Evolutionary conservation across 768 basidiomycete species (phyloP), one percentile per base, ranked within the genome.

Genomic region (Sutorius australiensis): DNA sequence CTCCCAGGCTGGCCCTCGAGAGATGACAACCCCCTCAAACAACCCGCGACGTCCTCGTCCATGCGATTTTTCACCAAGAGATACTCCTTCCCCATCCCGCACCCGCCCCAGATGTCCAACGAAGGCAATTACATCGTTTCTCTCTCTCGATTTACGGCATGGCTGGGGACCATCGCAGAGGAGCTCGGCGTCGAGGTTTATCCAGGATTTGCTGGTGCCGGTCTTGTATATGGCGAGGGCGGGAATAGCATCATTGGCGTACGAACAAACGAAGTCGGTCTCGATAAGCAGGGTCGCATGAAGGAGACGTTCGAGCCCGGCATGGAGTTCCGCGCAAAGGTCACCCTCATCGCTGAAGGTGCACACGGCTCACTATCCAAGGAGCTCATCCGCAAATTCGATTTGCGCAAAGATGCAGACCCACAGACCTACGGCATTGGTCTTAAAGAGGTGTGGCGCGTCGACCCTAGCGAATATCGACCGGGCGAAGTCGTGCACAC

Each of bases 61-160:
- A 98, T 99, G 95, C 83, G 89, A 39, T 92, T 83, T 66, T 77
- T 99, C 57, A 94, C 95, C 11, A 54, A 75, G 17, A 82, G 76
- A 14, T 65, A 67, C 49, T 80, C 88, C 11, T 72, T 94, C 55
- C 92, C 92, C 12, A 82, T 98, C 43, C 97, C 93, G 0, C 95
- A 98, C 66, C 95, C 97, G 4, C 95, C 95, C 0, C 95, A 98
- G 70, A 99, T 99, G 97, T 75, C 77, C 63, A 97, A 97, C 77
- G 80, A 87, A 28, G 88, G 95, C 44, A 99, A 98, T 73, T 98
- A 92, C 69, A 85, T 98, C 65, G 74, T 90, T 37, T 95, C 93
- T 2, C 82, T 98, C 30, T 94, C 92, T 1, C 83, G 81, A 32
- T 85, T 98, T 56, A 88, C 92, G 0, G 81, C 89, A 4, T 98